Conservation (phyloP, 441 rosid species). For the Gossypium lobatum region DNA sequence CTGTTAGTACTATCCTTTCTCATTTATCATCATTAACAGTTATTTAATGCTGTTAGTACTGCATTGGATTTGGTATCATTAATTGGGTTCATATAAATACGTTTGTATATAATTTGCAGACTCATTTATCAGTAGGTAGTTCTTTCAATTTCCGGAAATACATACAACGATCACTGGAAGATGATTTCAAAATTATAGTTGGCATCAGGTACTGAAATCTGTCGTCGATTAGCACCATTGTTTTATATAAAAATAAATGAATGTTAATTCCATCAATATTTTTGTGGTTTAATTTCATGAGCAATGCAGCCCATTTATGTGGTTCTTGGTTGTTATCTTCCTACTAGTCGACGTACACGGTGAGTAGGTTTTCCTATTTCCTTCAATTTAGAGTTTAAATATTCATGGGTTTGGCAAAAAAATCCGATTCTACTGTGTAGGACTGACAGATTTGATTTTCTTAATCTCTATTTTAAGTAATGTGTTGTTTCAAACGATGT, state of each 20-base stretch:
- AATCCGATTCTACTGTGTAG: neutral
- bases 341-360: slow-evolving; percentile 57
- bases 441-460: neutral
- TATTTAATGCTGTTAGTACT: neutral
- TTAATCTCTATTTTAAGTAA: neutral
- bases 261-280: neutral
- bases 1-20: slow-evolving; percentile 23
- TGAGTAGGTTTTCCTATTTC: slow-evolving; percentile 10
- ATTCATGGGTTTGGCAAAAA: too few relatives aligned
- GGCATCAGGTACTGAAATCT: slow-evolving; percentile 38
- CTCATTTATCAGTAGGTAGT: slow-evolving; percentile 33
- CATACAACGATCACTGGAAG: slow-evolving; percentile 48
- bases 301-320: slow-evolving; percentile 44
- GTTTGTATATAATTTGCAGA: slow-evolving; percentile 22
- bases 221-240: neutral
- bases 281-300: neutral
- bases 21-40: too few relatives aligned
- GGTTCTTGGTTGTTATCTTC: slow-evolving; percentile 43
- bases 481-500: too few relatives aligned
- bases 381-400: too few relatives aligned
- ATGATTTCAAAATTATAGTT: slow-evolving; percentile 49
- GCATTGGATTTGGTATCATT: neutral
- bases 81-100: neutral
- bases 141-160: slow-evolving; percentile 50
- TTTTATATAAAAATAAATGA: neutral